Conservation (phyloP, 164 flowering plant genomes). For the Buxus sempervirens region DNA sequence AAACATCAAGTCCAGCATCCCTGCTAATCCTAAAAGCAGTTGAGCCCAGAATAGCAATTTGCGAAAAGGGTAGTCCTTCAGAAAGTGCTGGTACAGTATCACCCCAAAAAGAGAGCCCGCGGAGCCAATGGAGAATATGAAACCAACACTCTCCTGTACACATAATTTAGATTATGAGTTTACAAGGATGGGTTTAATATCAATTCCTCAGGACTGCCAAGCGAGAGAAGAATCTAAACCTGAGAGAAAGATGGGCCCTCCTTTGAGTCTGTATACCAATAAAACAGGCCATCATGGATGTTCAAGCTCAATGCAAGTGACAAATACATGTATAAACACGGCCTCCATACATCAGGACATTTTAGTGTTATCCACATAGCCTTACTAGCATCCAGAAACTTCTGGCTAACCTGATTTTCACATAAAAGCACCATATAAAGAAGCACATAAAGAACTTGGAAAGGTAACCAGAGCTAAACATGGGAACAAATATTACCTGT, state of each 20-base stretch:
- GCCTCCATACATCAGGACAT: constrained; percentile 82
- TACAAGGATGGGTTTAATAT: background rate
- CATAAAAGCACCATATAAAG: background rate
- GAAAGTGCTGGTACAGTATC: constrained; percentile 59
- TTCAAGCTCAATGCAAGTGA: constrained; percentile 69
- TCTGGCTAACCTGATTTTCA: constrained; percentile 54
- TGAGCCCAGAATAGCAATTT: constrained; percentile 81
- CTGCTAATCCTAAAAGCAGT: constrained; percentile 59
- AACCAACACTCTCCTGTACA: constrained; percentile 75
- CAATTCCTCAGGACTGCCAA: background rate
- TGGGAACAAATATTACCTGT: constrained; percentile 42
- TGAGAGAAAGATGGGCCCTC: constrained; percentile 87
- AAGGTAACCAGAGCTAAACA: background rate
- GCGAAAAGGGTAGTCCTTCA: constrained; percentile 74
- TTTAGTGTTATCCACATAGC: constrained; percentile 81
- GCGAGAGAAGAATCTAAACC: constrained; percentile 31
- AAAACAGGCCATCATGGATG: constrained; percentile 86
- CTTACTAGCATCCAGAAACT: constrained; percentile 58
- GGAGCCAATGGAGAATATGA: constrained; percentile 69
- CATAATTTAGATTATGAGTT: background rate
- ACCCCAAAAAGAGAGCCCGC: constrained; percentile 80
- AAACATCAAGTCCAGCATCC: constrained; percentile 83
- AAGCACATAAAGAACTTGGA: constrained; percentile 2
- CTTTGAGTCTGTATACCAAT: constrained; percentile 81
- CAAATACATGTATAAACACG: constrained; percentile 87